Base-by-base conservation (phyloP, 2,329 filamentous ascomycete genomes). In the Fusarium brevicatenulatum region DNA sequence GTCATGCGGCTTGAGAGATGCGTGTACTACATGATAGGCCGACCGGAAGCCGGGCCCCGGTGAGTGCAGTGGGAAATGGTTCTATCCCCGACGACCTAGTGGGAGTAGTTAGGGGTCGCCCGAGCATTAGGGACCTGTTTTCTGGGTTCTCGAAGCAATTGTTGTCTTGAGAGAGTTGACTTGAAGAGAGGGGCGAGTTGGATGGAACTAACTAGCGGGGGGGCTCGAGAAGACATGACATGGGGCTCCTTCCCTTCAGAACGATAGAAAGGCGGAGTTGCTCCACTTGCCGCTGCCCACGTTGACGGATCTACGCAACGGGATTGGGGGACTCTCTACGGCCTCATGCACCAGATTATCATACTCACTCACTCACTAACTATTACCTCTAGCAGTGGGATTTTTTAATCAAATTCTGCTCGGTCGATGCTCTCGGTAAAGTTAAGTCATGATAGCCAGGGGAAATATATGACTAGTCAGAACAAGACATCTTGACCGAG, bases 361-460 rank as follows among this genome's bases (percentile, higher is more conserved):
- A 49, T 15, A 25, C 40, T 49, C 40, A 28, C 65, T 44, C 39
- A 40, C 46, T 43, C 16, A 16, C 13, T 34, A 49, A 44, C 50
- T 43, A 49, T 36, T 57, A 30, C 25, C 43, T 67, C 34, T 44
- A 59, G 30, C 52, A 64, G 49, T 70, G 58, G 46, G 32, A 34
- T 30, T 58, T 53, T 53, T 69, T 58, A 46, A 68, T 47, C 37
- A 68, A 50, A 63, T 46, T 42, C 25, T 49, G 55, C 63, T 75
- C 69, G 70, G 72, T 75, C 72, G 53, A 64, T 71, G 49, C 49
- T 74, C 72, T 74, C 40, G 66, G 72, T 32, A 73, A 72, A 50
- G 62, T 68, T 68, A 70, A 50, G 59, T 15, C 23, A 53, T 53
- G 40, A 62, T 44, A 19, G 32, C 28, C 44, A 61, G 53, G 39